phyloP scores from a whole-genome alignment of 805 yeast species.

The Metschnikowia kunwiensis region DNA sequence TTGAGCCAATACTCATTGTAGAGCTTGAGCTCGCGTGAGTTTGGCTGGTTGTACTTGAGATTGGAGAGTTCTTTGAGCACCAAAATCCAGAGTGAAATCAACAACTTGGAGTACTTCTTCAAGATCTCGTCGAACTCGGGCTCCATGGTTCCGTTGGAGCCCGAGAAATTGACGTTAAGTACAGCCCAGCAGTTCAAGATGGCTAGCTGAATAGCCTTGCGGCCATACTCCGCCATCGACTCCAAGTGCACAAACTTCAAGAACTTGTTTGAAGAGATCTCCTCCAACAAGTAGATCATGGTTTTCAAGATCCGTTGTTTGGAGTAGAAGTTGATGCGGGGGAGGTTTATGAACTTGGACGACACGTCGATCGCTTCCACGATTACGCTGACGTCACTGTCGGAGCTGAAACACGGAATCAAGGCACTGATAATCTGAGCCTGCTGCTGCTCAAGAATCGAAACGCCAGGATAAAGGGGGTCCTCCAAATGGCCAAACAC shows the following conservation, averaged over 20 bases:
- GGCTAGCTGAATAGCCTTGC: slow-evolving; percentile 54
- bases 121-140: slow-evolving; percentile 49
- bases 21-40: slow-evolving; percentile 42
- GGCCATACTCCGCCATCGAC: slow-evolving; percentile 41
- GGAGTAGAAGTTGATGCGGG: slow-evolving; percentile 42
- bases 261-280: slow-evolving; percentile 41
- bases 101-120: slow-evolving; percentile 51
- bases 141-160: slow-evolving; percentile 25
- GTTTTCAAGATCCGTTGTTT: slow-evolving; percentile 56
- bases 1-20: slow-evolving; percentile 71
- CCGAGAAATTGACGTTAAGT: slow-evolving; percentile 36
- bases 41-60: slow-evolving; percentile 49
- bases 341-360: slow-evolving; percentile 62
- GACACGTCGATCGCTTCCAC: slow-evolving; percentile 74
- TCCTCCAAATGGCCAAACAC: slow-evolving; percentile 62
- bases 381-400: slow-evolving; percentile 70
- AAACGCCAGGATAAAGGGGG: slow-evolving; percentile 66
- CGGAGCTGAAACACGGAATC: slow-evolving; percentile 77
- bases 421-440: slow-evolving; percentile 91
- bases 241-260: slow-evolving; percentile 57
- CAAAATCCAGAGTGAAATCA: slow-evolving; percentile 78
- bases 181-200: slow-evolving; percentile 74
- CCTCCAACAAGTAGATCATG: slow-evolving; percentile 64
- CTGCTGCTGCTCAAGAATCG: slow-evolving; percentile 85
- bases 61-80: slow-evolving; percentile 72